Conservation (phyloP, 2,329 filamentous ascomycete genomes). For the Fragosphaeria purpurea region DNA sequence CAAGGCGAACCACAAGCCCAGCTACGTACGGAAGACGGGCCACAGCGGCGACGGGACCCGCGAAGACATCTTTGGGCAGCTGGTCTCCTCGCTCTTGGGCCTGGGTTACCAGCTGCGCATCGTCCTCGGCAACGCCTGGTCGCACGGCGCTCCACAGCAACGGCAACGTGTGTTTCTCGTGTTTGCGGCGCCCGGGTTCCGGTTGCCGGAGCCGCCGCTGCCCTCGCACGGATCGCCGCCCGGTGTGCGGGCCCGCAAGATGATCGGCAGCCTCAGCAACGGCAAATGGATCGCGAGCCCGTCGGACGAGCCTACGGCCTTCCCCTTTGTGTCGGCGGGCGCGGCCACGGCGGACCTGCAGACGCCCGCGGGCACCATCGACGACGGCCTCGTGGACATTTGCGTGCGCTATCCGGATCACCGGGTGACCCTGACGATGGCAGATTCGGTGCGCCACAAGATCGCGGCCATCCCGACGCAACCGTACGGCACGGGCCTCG, state of each 20-base stretch:
- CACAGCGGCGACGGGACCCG: constrained; percentile 29
- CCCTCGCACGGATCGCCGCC: constrained; percentile 54
- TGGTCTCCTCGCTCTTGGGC: constrained; percentile 63
- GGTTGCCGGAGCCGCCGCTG: constrained; percentile 43
- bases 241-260: constrained; percentile 9
- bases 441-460: constrained; percentile 28
- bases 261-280: constrained; percentile 49
- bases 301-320: constrained; percentile 43
- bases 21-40: constrained; percentile 12
- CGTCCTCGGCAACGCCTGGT: constrained; percentile 59
- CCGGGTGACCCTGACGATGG: constrained; percentile 33
- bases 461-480: constrained; percentile 49
- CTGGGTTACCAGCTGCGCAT: constrained; percentile 68
- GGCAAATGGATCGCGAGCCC: constrained; percentile 48
- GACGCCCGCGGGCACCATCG: constrained; percentile 27
- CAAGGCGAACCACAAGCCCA: constrained; percentile 15
- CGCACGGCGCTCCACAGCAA: constrained; percentile 54
- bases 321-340: constrained; percentile 42
- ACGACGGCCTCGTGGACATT: constrained; percentile 49
- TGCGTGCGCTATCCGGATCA: constrained; percentile 63
- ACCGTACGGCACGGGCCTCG: constrained; percentile 45
- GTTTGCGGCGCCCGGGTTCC: constrained; percentile 57
- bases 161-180: constrained; percentile 60
- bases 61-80: constrained; percentile 61
- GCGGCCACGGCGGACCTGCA: constrained; percentile 53